These are phyloP conservation scores for Corchorus capsularis DNA, from an alignment of 345 rosid genomes.

Conservation along the genomic window DNA sequence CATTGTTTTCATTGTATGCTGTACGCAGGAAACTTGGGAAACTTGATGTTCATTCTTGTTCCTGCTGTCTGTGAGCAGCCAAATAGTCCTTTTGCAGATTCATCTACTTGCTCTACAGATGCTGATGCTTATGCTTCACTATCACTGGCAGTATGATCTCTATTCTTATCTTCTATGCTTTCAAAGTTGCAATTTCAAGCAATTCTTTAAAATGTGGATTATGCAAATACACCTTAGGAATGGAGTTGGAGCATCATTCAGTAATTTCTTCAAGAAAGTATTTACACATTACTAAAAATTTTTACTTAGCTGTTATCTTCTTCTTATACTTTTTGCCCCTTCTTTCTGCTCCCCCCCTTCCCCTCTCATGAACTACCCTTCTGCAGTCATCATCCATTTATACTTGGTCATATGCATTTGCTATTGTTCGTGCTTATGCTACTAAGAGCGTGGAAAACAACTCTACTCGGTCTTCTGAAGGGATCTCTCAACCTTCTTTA, in stretches of 20 bases:
- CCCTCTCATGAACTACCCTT: neutral
- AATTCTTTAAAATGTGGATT: neutral
- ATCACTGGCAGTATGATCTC: constrained; percentile 19
- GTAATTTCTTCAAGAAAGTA: too few relatives aligned
- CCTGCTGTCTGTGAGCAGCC: constrained; percentile 73
- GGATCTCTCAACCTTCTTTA: neutral
- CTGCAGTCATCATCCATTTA: constrained; percentile 58
- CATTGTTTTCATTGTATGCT: constrained; percentile 28
- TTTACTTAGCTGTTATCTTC: too few relatives aligned
- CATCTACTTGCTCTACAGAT: too few relatives aligned
- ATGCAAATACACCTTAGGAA: too few relatives aligned
- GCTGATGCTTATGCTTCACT: too few relatives aligned
- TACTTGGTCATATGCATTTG: constrained; percentile 62
- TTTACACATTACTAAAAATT: too few relatives aligned
- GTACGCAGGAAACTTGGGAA: constrained; percentile 62
- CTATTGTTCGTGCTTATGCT: constrained; percentile 49
- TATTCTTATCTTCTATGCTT: neutral
- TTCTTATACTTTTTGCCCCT: neutral
- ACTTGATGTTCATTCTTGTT: constrained; percentile 59
- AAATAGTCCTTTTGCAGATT: constrained; percentile 53
- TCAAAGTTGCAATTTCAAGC: neutral
- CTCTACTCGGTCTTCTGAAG: constrained; percentile 22
- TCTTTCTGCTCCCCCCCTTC: too few relatives aligned
- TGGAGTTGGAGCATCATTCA: too few relatives aligned
- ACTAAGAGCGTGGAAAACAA: constrained; percentile 1